Percentiles rank a stretch among this genome's conserved stretches.
phyloP scores from a whole-genome alignment of 23 red algal species.

The Chondrus crispus region DNA sequence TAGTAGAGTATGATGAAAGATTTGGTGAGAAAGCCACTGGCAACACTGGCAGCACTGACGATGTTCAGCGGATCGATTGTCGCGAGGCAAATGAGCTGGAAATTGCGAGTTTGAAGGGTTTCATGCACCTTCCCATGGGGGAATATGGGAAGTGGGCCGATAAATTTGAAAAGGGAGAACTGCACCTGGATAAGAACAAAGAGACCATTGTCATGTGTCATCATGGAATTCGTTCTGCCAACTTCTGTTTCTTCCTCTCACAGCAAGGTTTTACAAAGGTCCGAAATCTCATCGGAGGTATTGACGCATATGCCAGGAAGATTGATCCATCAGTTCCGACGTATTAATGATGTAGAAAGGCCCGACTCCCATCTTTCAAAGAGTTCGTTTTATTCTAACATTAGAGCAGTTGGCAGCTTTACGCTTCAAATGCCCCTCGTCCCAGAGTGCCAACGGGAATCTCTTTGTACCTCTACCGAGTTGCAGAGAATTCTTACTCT shows the following conservation, averaged over 20 bases:
- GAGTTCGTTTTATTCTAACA: no score
- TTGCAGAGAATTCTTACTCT: no score
- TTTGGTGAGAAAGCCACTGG: conserved; percentile 12
- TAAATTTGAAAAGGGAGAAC: conserved; percentile 51
- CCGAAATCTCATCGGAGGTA: conserved; percentile 84
- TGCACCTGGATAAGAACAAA: conserved; percentile 70
- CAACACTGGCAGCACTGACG: no score
- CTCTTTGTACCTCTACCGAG: no score
- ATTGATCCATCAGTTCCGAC: conserved; percentile 47
- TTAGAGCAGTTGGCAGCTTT: no score
- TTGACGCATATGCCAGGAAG: conserved; percentile 81
- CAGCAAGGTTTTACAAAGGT: conserved; percentile 88
- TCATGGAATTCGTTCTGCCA: conserved; percentile 84
- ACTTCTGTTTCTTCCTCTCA: conserved; percentile 76
- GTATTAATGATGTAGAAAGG: conserved; percentile 45
- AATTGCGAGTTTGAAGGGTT: conserved; percentile 40
- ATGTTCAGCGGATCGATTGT: conserved; percentile 75
- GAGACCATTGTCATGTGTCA: conserved; percentile 97
- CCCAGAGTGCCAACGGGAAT: no score
- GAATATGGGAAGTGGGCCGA: conserved; percentile 61
- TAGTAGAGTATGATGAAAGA: conserved; percentile 69
- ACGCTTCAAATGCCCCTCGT: no score
- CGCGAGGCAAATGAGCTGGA: conserved; percentile 77
- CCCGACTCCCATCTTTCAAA: no score
- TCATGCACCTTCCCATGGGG: conserved; percentile 68